These are phyloP conservation scores for Xylaria acuta DNA, from an alignment of 495 filamentous ascomycete genomes.

Conservation along the genomic window DNA sequence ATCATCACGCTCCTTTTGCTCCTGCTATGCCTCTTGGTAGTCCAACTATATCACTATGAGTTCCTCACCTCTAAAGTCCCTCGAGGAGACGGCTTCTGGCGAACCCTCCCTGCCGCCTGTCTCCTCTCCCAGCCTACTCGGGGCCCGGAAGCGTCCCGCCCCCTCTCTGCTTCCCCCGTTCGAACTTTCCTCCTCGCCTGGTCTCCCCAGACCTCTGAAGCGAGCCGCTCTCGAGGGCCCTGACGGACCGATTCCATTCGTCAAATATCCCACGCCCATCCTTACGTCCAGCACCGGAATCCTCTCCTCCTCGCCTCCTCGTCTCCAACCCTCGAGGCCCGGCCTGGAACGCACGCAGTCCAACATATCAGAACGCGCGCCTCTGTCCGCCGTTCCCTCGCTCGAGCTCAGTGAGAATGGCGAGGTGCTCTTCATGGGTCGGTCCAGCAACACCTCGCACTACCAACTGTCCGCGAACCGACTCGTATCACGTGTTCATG, in stretches of 20 bases:
- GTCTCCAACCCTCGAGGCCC: constrained; percentile 60
- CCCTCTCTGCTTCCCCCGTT: constrained; percentile 87
- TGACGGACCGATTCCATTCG: constrained; percentile 47
- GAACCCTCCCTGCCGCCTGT: constrained; percentile 39
- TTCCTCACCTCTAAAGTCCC: constrained; percentile 40
- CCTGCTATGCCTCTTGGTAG: constrained; percentile 34
- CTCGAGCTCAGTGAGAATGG: constrained; percentile 84
- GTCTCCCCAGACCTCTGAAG: constrained; percentile 75
- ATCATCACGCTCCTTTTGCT: neutral
- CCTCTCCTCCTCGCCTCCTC: constrained; percentile 84
- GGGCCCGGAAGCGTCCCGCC: constrained; percentile 78
- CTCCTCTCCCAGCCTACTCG: constrained; percentile 37
- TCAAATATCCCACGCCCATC: constrained; percentile 86
- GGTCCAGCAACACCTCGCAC: constrained; percentile 90
- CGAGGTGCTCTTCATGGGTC: constrained; percentile 81
- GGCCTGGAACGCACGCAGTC: constrained; percentile 62
- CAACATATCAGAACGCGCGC: constrained; percentile 79
- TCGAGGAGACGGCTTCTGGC: constrained; percentile 29
- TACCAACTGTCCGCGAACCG: constrained; percentile 91
- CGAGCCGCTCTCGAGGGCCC: constrained; percentile 66
- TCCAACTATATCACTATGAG: constrained; percentile 31
- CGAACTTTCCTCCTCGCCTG: constrained; percentile 91
- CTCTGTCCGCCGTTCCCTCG: constrained; percentile 79
- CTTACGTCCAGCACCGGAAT: constrained; percentile 94
- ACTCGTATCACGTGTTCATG: constrained; percentile 89